Base-by-base conservation (phyloP, 208 protist genomes). In the Endotrypanum monterogeii region DNA sequence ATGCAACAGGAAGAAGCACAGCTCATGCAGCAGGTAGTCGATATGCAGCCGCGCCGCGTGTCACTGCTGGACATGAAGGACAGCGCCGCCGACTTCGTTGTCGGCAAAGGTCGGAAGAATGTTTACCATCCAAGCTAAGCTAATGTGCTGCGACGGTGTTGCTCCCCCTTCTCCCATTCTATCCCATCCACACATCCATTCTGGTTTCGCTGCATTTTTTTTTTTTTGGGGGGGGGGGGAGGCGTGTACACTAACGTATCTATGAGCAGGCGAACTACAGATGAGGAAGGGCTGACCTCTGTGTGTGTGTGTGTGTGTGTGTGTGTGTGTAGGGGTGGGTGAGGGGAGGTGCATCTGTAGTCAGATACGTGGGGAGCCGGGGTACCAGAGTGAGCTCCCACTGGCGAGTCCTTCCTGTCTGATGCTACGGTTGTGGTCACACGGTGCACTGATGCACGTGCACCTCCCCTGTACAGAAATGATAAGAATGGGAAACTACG, bases 11-110 rank as follows among this genome's bases (percentile, higher is more conserved):
- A 86, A 35, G 82, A 91, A 32, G 67, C 20, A 37, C 35, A 60
- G 20, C 32, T 94, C 32, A 82, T 94, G 72, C 20, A 69, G 16
- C 60, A 73, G 25, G 85, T 94, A 44, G 82, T 94, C n/a, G 37
- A 65, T 16, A 89, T 93, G 89, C 76, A 84, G 68, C 92, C 92
- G 11, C 78, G 88, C 14, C 85, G 86, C 61, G 67, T 94, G 28
- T 94, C 93, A 44, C 70, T 95, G 78, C 75, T 95, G 50, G 93
- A 95, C 66, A 83, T 94, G 82, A 95, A 95, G 83, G 93, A 97
- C 78, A 94, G 90, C 67, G 83, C 87, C 0, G 81, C 89, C 12
- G 93, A 97, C 81, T 95, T 95, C 60, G 88, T 92, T 41, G 83
- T 94, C 39, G 93, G 93, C 3, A 82, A 77, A 32, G 80, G 82